Base-by-base conservation (phyloP, 495 filamentous ascomycete genomes). In the Neurospora sp. region DNA sequence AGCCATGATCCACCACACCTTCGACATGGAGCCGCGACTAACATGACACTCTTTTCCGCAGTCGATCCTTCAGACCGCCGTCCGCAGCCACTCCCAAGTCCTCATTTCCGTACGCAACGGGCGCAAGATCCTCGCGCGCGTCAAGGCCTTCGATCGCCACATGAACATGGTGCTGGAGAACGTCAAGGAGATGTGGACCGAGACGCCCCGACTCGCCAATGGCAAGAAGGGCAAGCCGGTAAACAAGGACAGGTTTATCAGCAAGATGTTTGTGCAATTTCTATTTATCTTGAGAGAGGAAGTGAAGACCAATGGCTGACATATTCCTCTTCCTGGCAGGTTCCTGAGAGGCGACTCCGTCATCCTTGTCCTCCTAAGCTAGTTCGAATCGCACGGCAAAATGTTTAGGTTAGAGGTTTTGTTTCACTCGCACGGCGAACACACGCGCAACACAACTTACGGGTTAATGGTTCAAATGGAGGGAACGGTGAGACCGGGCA, bases 241-340 rank as follows among this genome's bases (percentile, higher is more conserved):
- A 44, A 98, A 99, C 84, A 98, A 98, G 88, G 96, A 99, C 83
- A 87, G 96, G 40, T 99, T 98, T 83, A 94, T 98, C 78, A 97
- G 93, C 87, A 99, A 99, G 86, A 94, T 99, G 96, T 97, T 81
- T 73, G 91, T 86, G 27, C 3, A 18, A 3, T 44, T 38, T 27
- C 70, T 35, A 22, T 37, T 40, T 48, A 9, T 35, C 22, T 16
- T 37, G 35, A 37, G 35, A 3, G 31, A 45, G 59, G 7, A 48
- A 14, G 5, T 9, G 2, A 40, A 18, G 72, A 74, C 74, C 74
- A 73, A 70, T 22, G 71, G 71, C 78, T 79, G 73, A 82, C 79
- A 38, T 65, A 35, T 53, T 31, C 44, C 20, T 3, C 20, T 12
- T 39, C 10, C 48, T 59, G 48, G 70, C 77, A 97, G 94, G 91